These are phyloP conservation scores for Benincasa hispida DNA, from an alignment of 306 rosid species.

Conservation along the genomic window DNA sequence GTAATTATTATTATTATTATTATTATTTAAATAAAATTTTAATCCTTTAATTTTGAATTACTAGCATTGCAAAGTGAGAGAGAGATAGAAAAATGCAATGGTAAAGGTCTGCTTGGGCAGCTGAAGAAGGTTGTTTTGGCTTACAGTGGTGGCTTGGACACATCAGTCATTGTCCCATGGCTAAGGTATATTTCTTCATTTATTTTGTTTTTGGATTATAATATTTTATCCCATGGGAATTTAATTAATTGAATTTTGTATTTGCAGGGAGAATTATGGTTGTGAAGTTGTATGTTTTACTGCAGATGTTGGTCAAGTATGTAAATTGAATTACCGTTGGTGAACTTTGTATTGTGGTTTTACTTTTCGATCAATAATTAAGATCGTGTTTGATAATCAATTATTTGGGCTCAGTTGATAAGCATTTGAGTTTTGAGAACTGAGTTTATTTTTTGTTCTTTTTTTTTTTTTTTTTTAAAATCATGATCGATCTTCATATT, in stretches of 20 bases:
- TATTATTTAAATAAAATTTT: background rate
- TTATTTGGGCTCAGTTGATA: no score
- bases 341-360: background rate
- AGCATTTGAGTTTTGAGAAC: no score
- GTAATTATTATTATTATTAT: no score
- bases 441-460: no score
- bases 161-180: slow-evolving; percentile 98
- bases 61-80: slow-evolving; percentile 13
- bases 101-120: slow-evolving; percentile 56
- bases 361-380: no score
- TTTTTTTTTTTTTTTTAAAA: no score
- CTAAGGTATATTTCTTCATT: slow-evolving; percentile 24
- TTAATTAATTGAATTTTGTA: background rate
- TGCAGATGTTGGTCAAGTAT: slow-evolving; percentile 97
- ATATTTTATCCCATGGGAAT: background rate
- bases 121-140: slow-evolving; percentile 90
- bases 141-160: slow-evolving; percentile 94
- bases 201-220: background rate
- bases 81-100: slow-evolving; percentile 25
- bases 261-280: slow-evolving; percentile 90
- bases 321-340: background rate
- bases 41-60: slow-evolving; percentile 1
- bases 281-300: slow-evolving; percentile 98
- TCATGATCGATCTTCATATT: no score
- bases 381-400: no score